Percentiles rank a stretch among this genome's conserved stretches.
Conservation (phyloP, 345 rosid species). For the Moringa oleifera region DNA sequence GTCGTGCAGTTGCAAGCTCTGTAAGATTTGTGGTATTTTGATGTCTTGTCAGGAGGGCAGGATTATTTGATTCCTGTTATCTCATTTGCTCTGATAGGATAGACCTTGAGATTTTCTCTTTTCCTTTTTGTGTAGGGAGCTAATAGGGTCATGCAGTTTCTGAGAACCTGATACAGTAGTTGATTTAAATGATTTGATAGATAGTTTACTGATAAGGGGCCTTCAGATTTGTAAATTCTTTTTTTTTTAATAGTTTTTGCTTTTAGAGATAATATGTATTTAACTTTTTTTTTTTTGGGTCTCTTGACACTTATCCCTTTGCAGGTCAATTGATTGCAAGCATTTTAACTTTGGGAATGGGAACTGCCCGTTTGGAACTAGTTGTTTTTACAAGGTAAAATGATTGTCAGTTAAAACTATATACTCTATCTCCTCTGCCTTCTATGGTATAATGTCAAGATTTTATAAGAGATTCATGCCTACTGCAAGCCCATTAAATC, state of each 20-base stretch:
- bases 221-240: background rate
- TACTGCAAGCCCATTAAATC: slow-evolving; percentile 5
- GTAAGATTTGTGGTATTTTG: background rate
- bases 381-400: slow-evolving; percentile 93
- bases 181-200: background rate
- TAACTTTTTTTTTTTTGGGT: background rate
- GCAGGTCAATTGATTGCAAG: slow-evolving; percentile 88
- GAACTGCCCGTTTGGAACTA: slow-evolving; percentile 89
- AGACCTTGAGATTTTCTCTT: background rate
- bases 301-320: background rate
- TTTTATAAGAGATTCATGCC: slow-evolving; percentile 10
- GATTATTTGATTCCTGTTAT: background rate
- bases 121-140: background rate
- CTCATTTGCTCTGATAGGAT: background rate
- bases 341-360: slow-evolving; percentile 90
- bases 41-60: background rate
- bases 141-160: background rate
- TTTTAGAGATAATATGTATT: background rate
- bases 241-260: background rate
- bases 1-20: no score
- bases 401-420: background rate
- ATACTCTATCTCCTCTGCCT: slow-evolving; percentile 3
- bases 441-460: background rate
- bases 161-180: no score
- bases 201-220: background rate